phyloP scores from a whole-genome alignment of 305 asterid genomes.

The Fraxinus floribunda region DNA sequence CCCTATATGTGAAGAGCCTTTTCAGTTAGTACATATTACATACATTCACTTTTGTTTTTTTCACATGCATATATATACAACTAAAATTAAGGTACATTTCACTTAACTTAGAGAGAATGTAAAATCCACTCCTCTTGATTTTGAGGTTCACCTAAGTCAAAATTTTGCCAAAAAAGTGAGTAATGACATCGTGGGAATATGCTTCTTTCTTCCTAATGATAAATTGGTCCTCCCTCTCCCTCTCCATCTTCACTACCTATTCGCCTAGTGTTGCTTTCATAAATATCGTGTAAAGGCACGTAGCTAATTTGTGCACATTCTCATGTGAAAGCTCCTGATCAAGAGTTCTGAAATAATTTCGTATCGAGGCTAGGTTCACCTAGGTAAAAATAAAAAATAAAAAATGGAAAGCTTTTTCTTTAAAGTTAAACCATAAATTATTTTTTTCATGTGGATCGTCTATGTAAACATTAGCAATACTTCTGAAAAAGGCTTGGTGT shows the following conservation, averaged over 20 bases:
- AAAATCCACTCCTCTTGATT: not conserved
- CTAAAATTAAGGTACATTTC: not conserved
- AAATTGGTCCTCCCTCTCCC: not conserved
- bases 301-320: not conserved
- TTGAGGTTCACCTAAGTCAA: not conserved
- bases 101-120: not conserved
- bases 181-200: not conserved
- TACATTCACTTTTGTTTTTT: not conserved
- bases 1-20: not conserved
- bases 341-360: not conserved
- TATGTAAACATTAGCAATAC: not conserved
- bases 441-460: too few relatives aligned
- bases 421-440: not conserved
- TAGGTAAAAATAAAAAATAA: not conserved
- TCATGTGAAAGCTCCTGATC: not conserved
- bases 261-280: not conserved
- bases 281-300: not conserved
- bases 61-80: not conserved
- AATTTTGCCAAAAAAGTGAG: too few relatives aligned
- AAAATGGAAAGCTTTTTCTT: not conserved
- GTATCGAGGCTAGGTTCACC: not conserved
- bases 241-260: not conserved
- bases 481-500: not conserved
- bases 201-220: not conserved
- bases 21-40: not conserved